Conservation (phyloP, 2,329 filamentous ascomycete genomes). For the Dactylellina drechsleri region DNA sequence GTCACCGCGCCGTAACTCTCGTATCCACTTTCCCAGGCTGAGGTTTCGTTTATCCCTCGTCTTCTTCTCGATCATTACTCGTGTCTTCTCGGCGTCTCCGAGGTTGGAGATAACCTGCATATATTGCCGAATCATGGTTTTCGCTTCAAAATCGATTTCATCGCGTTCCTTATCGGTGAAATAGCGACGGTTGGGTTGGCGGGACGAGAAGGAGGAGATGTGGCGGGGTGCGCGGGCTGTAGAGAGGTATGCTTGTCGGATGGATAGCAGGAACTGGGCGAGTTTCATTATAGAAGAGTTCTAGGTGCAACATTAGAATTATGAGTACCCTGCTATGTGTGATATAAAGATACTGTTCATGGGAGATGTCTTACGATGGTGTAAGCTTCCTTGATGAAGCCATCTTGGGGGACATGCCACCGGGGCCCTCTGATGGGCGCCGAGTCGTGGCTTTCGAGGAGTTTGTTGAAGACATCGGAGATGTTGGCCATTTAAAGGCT, state of each 20-base stretch:
- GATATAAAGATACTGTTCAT: background rate
- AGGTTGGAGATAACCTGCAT: slow-evolving; percentile 82
- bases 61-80: slow-evolving; percentile 77
- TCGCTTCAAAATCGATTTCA: slow-evolving; percentile 86
- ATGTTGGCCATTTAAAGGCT: slow-evolving; percentile 53
- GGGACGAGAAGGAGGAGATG: slow-evolving; percentile 64
- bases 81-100: slow-evolving; percentile 81
- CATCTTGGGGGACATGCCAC: slow-evolving; percentile 69
- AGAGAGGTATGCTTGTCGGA: slow-evolving; percentile 91
- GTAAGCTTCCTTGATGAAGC: slow-evolving; percentile 93
- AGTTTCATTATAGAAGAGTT: slow-evolving; percentile 86
- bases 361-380: slow-evolving; percentile 73
- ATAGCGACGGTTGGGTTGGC: slow-evolving; percentile 66
- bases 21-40: slow-evolving; percentile 69
- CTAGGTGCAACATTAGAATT: slow-evolving; percentile 63
- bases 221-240: slow-evolving; percentile 73
- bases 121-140: slow-evolving; percentile 83
- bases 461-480: slow-evolving; percentile 47
- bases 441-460: slow-evolving; percentile 47
- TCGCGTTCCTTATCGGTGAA: slow-evolving; percentile 85
- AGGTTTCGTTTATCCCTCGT: slow-evolving; percentile 75
- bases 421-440: slow-evolving; percentile 54
- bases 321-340: no score
- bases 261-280: slow-evolving; percentile 79
- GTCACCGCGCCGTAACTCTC: slow-evolving; percentile 71